Base-by-base conservation (phyloP, 495 filamentous ascomycete species). In the Daldinia caldariorum region DNA sequence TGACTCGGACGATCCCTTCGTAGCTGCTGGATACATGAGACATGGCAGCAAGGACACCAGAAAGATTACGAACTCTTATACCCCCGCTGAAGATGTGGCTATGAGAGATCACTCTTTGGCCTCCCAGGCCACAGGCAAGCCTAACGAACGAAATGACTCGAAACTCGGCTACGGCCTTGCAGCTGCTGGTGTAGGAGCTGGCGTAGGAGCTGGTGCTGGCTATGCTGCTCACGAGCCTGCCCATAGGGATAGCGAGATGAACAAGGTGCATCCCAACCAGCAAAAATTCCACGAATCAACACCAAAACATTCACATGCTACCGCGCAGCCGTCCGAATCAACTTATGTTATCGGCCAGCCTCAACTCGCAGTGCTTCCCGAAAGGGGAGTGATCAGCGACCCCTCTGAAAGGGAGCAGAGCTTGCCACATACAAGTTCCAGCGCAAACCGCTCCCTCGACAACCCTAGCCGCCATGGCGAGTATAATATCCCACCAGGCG, bases 401-500 rank as follows among this genome's bases (percentile, higher is more conserved):
- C 16, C 60, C 3, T 54, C 60, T 3, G 41, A 63, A 18, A 60
- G 56, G n/a, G 20, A 29, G 7, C 43, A 60, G 43, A 6, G 14
- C 22, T 14, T 34, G 0, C 61, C 63, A 2, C 29, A 53, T 14
- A n/a, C 53, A 3, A 18, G 32, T n/a, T 38, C 50, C 12, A 59
- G 35, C 22, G 22, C 29, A 8, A 34, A 41, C 4, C 39, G 22
- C 7, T 57, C 67, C n/a, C 41, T 26, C 5, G 26, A 57, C 5
- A n/a, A 56, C 29, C 32, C 41, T 7, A 66, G 37, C 32, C 66
- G 64, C 1, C 53, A 66, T 4, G 64, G 69, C 56, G 49, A 76
- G 13, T 72, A 78, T 45, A 72, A 74, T 31, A 58, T 45, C 9
- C 38, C 77, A 13, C 12, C 60, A 6, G 71, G 66, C 38, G 72